A percentile compares a stretch with the other conserved stretches of the same genome.
phyloP scores from a whole-genome alignment of 176 grass and related monocot species.

The Triticum urartu region DNA sequence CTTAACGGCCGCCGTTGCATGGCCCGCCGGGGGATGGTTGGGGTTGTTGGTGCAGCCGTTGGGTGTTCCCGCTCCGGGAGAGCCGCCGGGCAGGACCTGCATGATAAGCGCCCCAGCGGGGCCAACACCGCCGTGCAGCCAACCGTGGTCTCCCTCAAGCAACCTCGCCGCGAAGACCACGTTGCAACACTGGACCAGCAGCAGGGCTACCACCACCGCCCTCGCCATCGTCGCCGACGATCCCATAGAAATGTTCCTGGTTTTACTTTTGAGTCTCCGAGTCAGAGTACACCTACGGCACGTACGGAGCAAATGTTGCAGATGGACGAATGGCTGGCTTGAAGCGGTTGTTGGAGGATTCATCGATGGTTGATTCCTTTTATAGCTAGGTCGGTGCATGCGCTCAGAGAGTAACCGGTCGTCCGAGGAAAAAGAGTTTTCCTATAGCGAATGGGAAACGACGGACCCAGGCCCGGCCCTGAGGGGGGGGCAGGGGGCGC shows the following conservation, averaged over 20 bases:
- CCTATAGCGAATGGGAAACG: not conserved
- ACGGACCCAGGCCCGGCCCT: not conserved
- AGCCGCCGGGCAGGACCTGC: not conserved
- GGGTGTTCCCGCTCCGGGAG: not conserved
- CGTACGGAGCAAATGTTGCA: no score
- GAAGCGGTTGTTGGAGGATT: not conserved
- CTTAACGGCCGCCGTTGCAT: not conserved
- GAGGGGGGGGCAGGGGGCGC: no score
- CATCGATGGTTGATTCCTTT: not conserved
- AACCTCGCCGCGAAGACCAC: not conserved
- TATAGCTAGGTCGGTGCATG: not conserved
- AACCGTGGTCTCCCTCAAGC: not conserved
- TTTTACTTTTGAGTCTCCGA: not conserved
- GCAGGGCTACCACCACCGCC: not conserved
- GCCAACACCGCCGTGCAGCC: not conserved
- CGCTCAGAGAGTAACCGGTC: not conserved
- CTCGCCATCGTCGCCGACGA: not conserved
- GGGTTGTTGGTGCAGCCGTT: not conserved
- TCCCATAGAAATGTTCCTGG: not conserved
- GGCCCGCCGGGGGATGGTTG: not conserved
- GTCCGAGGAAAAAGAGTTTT: not conserved
- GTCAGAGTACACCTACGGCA: not conserved
- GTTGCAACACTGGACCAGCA: conserved; percentile 32
- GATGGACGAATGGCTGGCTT: not conserved
- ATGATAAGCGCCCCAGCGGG: not conserved